Evolutionary conservation across 2,329 filamentous ascomycete genomes (phyloP).

Genomic region (Fusarium decemcellulare): DNA sequence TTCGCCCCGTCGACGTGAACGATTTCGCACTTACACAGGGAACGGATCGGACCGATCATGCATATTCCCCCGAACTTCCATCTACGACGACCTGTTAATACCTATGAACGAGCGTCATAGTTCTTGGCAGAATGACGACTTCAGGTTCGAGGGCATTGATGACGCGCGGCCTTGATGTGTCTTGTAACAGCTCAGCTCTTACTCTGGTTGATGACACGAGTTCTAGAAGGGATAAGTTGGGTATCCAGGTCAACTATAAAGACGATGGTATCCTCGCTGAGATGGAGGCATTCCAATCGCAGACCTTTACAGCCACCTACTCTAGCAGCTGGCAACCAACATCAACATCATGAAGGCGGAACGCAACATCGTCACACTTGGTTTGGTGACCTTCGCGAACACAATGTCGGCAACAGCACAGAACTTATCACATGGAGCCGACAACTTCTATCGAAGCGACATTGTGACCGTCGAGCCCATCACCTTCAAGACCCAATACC

Average conservation of each 20-base stretch:
- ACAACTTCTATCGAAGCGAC: slow-evolving; percentile 20
- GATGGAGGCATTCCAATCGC: neutral
- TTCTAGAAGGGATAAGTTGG: neutral
- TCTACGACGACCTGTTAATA: too few species aligned
- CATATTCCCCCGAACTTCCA: too few species aligned
- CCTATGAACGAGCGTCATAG: neutral
- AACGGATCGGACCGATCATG: neutral
- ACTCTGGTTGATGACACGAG: too few species aligned
- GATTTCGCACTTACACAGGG: too few species aligned
- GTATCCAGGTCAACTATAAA: neutral
- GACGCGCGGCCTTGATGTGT: slow-evolving; percentile 1
- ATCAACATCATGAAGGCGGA: neutral
- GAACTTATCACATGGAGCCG: slow-evolving; percentile 11
- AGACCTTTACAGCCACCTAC: neutral
- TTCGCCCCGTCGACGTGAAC: too few species aligned
- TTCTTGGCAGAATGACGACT: slow-evolving; percentile 4
- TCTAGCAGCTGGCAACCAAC: neutral
- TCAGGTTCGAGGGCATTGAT: neutral
- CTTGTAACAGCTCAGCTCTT: too few species aligned
- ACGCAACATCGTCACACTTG: neutral
- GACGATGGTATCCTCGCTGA: neutral
- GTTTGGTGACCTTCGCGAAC: neutral
- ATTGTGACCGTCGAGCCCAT: neutral
- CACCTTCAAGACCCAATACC: slow-evolving; percentile 5
- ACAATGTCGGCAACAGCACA: slow-evolving; percentile 5